phyloP scores from a whole-genome alignment of 306 rosid genomes.

The Trichosanthes truncata region DNA sequence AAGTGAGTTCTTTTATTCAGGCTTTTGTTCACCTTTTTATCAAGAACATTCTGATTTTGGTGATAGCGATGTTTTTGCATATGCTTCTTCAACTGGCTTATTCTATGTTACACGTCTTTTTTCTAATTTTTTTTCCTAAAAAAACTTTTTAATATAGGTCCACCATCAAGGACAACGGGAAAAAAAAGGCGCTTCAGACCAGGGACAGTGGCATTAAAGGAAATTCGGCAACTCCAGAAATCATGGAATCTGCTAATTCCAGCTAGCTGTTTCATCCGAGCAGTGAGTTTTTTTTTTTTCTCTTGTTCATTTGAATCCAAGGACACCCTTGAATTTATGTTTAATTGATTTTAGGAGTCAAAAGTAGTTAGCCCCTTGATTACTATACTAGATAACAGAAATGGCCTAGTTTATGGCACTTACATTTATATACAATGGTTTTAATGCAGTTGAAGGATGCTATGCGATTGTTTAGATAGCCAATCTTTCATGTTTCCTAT shows the following conservation, averaged over 20 bases:
- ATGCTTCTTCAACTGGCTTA: slow-evolving; percentile 3
- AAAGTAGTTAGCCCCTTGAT: neutral
- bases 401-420: neutral
- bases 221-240: slow-evolving; percentile 60
- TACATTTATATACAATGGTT: neutral
- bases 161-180: slow-evolving; percentile 4
- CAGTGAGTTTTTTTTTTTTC: slow-evolving; percentile 32
- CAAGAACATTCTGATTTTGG: neutral
- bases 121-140: neutral
- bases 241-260: slow-evolving; percentile 41
- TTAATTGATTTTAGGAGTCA: neutral
- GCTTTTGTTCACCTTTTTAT: neutral
- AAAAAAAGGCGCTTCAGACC: slow-evolving; percentile 38
- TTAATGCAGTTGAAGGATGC: neutral
- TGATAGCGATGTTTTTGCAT: neutral
- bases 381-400: neutral
- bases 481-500: neutral
- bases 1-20: neutral
- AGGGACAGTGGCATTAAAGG: slow-evolving; percentile 61
- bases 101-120: neutral
- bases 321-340: neutral
- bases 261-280: slow-evolving; percentile 55
- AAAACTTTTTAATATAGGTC: slow-evolving; percentile 15
- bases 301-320: neutral
- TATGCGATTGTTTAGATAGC: neutral